These are phyloP conservation scores for Pseudocercospora cruenta DNA, from an alignment of 2,329 filamentous ascomycete species.

Conservation along the genomic window DNA sequence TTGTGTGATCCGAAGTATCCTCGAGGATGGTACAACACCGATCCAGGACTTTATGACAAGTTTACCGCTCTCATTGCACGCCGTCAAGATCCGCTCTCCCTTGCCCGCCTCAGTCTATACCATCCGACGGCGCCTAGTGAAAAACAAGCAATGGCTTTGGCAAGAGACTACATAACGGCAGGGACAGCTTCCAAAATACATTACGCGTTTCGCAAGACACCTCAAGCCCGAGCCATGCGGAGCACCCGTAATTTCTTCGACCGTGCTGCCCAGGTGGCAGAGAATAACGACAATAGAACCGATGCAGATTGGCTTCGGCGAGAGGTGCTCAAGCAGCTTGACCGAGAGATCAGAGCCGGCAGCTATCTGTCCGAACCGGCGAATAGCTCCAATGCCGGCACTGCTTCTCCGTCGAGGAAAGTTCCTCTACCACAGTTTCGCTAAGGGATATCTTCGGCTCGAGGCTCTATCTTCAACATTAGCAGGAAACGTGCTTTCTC, in stretches of 20 bases:
- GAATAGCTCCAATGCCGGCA: too few species aligned
- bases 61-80: not conserved
- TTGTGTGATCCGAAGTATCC: not conserved
- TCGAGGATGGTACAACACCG: not conserved
- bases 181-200: not conserved
- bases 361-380: too few species aligned
- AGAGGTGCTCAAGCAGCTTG: not conserved
- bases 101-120: not conserved
- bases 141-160: not conserved
- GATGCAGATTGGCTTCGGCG: not conserved
- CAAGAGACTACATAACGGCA: not conserved
- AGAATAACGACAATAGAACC: not conserved
- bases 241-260: not conserved
- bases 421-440: too few species aligned
- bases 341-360: too few species aligned
- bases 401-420: too few species aligned
- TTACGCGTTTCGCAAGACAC: not conserved
- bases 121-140: not conserved
- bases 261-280: not conserved
- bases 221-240: not conserved
- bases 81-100: not conserved
- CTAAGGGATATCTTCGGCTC: too few species aligned
- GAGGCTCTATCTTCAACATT: too few species aligned
- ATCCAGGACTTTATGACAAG: not conserved
- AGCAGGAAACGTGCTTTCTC: too few species aligned